Evolutionary conservation across 2,329 filamentous ascomycete genomes (phyloP), one percentile per base, ranked within the genome.

Genomic region (Ilyonectria mors-panacis): DNA sequence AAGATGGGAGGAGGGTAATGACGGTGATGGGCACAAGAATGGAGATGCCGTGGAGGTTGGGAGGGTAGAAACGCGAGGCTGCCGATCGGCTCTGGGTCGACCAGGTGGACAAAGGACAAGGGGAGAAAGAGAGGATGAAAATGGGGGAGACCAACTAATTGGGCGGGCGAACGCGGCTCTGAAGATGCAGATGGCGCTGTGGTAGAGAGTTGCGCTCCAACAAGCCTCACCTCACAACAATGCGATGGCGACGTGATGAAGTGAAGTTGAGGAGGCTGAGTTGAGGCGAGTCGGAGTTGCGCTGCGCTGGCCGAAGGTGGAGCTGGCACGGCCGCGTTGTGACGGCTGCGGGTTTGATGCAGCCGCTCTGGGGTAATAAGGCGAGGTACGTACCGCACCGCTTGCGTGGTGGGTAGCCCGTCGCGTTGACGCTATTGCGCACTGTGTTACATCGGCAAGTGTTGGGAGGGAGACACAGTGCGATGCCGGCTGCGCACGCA

Each of bases 141-240:
- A 67, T 75, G 69, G 69, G 59, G 67, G 67, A 69, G 75, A 81
- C 79, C 77, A 80, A 81, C 79, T 80, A 75, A 74, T 74, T 76
- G 73, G 74, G 78, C 65, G 73, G 78, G 72, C 72, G 73, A 76
- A 68, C 72, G 73, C 73, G 70, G 72, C 71, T 71, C 69, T 63
- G 54, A 66, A 66, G 70, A 72, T 66, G 53, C 67, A 64, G 69
- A 75, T 68, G 63, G 72, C 69, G 70, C 70, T 71, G 71, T 68
- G 55, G 63, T 59, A 63, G 59, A 70, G 65, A 69, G 66, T 66
- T 69, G 74, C 69, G 63, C 73, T 69, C 64, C 65, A 73, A 68
- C 59, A 66, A 59, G 57, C 69, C 64, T 72, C 71, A 71, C 66
- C 61, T 72, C 73, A 68, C 61, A 67, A 65, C 65, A 67, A 67